These are phyloP conservation scores for Blastocystis hominis DNA, from an alignment of 352 stramenopile genomes.

Conservation along the genomic window DNA sequence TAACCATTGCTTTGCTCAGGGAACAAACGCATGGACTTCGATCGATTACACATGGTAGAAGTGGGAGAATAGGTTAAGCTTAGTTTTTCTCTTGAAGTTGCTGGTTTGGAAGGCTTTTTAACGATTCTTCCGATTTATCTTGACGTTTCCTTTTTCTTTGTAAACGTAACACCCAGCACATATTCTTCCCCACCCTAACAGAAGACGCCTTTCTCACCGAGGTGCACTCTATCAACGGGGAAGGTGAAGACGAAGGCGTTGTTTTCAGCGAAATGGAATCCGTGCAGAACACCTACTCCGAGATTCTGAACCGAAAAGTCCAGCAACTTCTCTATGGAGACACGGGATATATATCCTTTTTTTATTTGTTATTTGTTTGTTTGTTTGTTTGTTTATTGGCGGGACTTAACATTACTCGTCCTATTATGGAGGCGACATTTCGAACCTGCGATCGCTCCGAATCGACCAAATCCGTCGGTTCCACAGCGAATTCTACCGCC, in stretches of 20 bases:
- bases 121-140: slow-evolving; percentile 64
- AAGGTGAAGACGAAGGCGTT: slow-evolving; percentile 64
- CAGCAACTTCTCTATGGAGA: slow-evolving; percentile 61
- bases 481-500: slow-evolving; percentile 65
- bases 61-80: neutral
- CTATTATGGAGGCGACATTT: slow-evolving; percentile 62
- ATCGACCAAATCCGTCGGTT: slow-evolving; percentile 62
- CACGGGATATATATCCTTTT: slow-evolving; percentile 60
- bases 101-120: slow-evolving; percentile 63
- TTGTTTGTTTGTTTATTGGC: no score
- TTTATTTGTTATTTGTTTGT: neutral
- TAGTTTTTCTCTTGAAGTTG: slow-evolving; percentile 62
- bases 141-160: slow-evolving; percentile 39
- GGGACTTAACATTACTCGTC: slow-evolving; percentile 49
- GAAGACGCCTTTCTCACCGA: slow-evolving; percentile 64
- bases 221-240: slow-evolving; percentile 64
- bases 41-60: slow-evolving; percentile 65
- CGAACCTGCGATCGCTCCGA: slow-evolving; percentile 61
- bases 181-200: slow-evolving; percentile 64
- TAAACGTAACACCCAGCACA: slow-evolving; percentile 46
- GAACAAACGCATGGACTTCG: slow-evolving; percentile 65
- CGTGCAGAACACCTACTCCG: slow-evolving; percentile 62
- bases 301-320: slow-evolving; percentile 60
- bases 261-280: slow-evolving; percentile 65
- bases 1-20: slow-evolving; percentile 64